phyloP scores from a whole-genome alignment of 2,329 filamentous ascomycete genomes.

The Aspergillus sp. region DNA sequence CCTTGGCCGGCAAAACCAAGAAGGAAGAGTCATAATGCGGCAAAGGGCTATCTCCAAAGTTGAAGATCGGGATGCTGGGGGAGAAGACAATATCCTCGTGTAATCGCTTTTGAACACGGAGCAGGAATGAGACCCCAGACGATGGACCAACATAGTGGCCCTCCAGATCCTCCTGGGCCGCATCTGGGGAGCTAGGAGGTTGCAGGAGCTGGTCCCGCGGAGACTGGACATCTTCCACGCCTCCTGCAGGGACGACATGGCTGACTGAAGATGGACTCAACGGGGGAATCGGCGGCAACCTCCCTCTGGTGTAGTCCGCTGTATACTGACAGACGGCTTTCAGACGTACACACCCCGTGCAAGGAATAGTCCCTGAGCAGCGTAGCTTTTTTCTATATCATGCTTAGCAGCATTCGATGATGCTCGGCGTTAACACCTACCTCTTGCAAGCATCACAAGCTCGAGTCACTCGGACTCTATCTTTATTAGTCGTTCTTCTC shows the following conservation, averaged over 20 bases:
- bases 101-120: slow-evolving; percentile 14
- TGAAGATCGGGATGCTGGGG: slow-evolving; percentile 13
- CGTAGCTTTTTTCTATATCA: slow-evolving; percentile 12
- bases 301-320: slow-evolving; percentile 13
- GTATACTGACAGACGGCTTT: slow-evolving; percentile 10
- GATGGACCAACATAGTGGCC: slow-evolving; percentile 16
- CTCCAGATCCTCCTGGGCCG: slow-evolving; percentile 16
- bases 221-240: background rate
- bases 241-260: background rate
- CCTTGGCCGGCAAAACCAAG: slow-evolving; percentile 9
- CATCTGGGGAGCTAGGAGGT: slow-evolving; percentile 12
- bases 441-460: slow-evolving; percentile 15
- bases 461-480: slow-evolving; percentile 15
- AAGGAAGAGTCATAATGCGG: slow-evolving; percentile 13
- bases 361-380: slow-evolving; percentile 14
- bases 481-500: slow-evolving; percentile 10
- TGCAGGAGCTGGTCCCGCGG: background rate
- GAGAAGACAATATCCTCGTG: slow-evolving; percentile 11
- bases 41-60: slow-evolving; percentile 14
- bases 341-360: slow-evolving; percentile 9
- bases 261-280: background rate
- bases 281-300: slow-evolving; percentile 9
- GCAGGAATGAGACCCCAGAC: slow-evolving; percentile 14
- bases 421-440: background rate
- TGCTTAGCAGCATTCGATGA: background rate